Conservation (phyloP, 768 basidiomycete species). For the Lentinula sp. region DNA sequence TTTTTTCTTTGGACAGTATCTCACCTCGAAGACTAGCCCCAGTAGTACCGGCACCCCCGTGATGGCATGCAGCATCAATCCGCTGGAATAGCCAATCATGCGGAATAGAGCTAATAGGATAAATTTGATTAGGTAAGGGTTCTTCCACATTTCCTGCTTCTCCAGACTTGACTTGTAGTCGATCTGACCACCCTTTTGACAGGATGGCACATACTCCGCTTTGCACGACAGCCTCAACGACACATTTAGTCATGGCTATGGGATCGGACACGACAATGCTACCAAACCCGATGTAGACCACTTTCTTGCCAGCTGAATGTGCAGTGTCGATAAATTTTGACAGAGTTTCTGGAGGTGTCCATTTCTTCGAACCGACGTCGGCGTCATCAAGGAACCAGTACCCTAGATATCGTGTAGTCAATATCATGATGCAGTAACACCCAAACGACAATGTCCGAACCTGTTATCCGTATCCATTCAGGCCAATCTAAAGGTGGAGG, state of each 20-base stretch:
- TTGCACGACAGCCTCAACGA: conserved; percentile 80
- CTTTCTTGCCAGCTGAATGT: conserved; percentile 69
- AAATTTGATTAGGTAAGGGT: conserved; percentile 73
- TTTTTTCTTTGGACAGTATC: conserved; percentile 12
- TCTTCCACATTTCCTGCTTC: conserved; percentile 62
- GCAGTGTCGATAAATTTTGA: conserved; percentile 80
- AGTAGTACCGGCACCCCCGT: conserved; percentile 95
- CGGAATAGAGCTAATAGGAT: conserved; percentile 79
- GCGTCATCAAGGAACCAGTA: conserved; percentile 98
- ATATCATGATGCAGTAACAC: background rate
- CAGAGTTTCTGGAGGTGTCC: conserved; percentile 79
- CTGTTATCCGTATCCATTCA: conserved; percentile 95
- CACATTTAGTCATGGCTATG: conserved; percentile 83
- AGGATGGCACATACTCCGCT: conserved; percentile 90
- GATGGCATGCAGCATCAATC: conserved; percentile 97
- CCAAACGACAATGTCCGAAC: conserved; percentile 27
- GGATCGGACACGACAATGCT: conserved; percentile 97
- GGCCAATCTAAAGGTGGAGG: conserved; percentile 97
- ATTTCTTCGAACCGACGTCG: conserved; percentile 83
- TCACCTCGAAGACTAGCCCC: conserved; percentile 89
- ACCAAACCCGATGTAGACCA: conserved; percentile 97
- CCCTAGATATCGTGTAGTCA: conserved; percentile 36
- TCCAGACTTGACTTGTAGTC: conserved; percentile 61
- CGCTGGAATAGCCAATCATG: conserved; percentile 95
- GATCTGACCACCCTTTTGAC: conserved; percentile 97